Conservation (phyloP, 257 asterid species). For the Osmanthus fragrans region DNA sequence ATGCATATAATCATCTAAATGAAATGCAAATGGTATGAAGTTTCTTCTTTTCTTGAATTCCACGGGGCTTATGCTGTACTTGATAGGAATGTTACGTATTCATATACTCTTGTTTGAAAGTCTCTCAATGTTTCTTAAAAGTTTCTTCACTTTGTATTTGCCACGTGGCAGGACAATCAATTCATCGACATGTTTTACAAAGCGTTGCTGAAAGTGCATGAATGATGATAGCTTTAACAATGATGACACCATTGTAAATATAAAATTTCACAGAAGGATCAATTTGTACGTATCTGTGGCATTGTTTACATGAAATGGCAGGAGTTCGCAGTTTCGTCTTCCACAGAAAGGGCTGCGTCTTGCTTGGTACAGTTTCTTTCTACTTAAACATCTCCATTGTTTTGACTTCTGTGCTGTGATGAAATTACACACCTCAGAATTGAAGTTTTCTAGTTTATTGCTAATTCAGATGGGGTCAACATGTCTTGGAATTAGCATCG, state of each 20-base stretch:
- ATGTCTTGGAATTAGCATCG: neutral
- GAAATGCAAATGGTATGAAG: neutral
- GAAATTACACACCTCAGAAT: neutral
- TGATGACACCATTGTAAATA: conserved; percentile 13
- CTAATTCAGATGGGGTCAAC: neutral
- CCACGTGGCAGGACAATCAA: conserved; percentile 40
- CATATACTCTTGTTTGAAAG: neutral
- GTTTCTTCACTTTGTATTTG: neutral
- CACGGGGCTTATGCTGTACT: neutral
- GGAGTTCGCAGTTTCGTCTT: neutral
- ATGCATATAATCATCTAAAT: neutral
- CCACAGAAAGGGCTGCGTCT: neutral
- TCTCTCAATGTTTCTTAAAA: neutral
- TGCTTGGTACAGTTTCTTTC: neutral
- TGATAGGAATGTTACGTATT: neutral
- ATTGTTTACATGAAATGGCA: neutral
- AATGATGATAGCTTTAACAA: conserved; percentile 25
- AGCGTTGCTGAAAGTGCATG: conserved; percentile 36
- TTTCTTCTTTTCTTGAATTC: neutral
- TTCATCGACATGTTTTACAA: conserved; percentile 47
- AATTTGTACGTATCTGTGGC: neutral
- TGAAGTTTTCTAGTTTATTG: neutral
- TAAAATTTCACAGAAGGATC: neutral
- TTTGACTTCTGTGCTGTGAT: neutral
- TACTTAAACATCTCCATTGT: neutral